These are phyloP conservation scores for Pterulicium gracile DNA, from an alignment of 1,284 basidiomycete genomes.

Conservation along the genomic window DNA sequence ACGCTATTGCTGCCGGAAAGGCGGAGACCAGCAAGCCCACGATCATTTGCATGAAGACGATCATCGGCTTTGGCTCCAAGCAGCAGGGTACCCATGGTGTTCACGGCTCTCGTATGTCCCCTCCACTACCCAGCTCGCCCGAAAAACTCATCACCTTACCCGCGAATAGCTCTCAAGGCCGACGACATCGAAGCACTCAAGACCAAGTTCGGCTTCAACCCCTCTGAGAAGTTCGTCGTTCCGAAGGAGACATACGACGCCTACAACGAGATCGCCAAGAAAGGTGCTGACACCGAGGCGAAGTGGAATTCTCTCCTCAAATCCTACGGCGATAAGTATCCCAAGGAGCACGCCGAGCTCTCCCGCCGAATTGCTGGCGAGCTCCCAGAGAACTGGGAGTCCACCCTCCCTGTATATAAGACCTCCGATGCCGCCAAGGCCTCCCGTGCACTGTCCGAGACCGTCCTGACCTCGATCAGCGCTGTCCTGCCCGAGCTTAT, in stretches of 20 bases:
- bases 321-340: conserved; percentile 70
- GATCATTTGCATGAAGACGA: conserved; percentile 79
- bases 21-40: conserved; percentile 77
- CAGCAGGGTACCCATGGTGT: conserved; percentile 88
- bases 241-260: conserved; percentile 65
- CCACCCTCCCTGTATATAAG: conserved; percentile 76
- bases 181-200: conserved; percentile 86
- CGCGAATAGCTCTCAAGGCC: conserved; percentile 68
- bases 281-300: conserved; percentile 65
- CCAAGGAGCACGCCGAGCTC: conserved; percentile 79
- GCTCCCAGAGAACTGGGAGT: conserved; percentile 84
- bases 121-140: conserved; percentile 1
- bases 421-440: conserved; percentile 77
- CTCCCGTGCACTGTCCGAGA: conserved; percentile 89
- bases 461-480: conserved; percentile 71
- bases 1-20: conserved; percentile 73
- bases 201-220: conserved; percentile 76
- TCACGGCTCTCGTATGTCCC: conserved; percentile 73
- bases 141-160: conserved; percentile 4
- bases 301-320: conserved; percentile 71
- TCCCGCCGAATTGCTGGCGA: conserved; percentile 75
- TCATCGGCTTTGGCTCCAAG: conserved; percentile 91
- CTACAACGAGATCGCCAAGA: conserved; percentile 58
- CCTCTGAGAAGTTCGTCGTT: conserved; percentile 73
- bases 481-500: conserved; percentile 75